Conservation (phyloP, 2,329 filamentous ascomycete genomes). For the Aspergillus fumigatus region DNA sequence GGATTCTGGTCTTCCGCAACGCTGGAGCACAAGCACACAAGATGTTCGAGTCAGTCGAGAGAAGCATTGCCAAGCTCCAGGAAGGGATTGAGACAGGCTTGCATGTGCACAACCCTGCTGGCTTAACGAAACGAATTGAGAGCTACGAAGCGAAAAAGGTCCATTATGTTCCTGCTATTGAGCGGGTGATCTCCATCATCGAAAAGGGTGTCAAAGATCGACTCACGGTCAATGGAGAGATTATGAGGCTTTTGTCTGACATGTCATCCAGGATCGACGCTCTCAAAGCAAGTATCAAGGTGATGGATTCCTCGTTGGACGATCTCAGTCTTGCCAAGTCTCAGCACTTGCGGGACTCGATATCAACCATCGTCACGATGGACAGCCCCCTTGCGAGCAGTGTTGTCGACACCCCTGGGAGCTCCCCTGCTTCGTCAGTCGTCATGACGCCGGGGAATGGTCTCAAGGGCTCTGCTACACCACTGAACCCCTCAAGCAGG, state of each 20-base stretch:
- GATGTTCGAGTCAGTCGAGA: conserved; percentile 92
- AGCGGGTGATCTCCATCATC: conserved; percentile 85
- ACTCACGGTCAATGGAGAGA: conserved; percentile 95
- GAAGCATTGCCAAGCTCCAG: conserved; percentile 75
- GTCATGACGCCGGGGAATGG: conserved; percentile 51
- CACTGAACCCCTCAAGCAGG: conserved; percentile 43
- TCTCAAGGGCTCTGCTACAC: conserved; percentile 45
- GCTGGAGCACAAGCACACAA: conserved; percentile 88
- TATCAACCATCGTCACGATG: conserved; percentile 85
- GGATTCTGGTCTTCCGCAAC: conserved; percentile 92
- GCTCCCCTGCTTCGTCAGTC: conserved; percentile 65
- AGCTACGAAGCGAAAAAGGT: conserved; percentile 92
- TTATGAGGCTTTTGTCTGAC: conserved; percentile 78
- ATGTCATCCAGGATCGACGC: conserved; percentile 77
- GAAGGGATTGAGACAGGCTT: conserved; percentile 72
- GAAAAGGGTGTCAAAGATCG: conserved; percentile 93
- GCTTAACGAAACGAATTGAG: conserved; percentile 77
- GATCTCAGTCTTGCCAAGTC: conserved; percentile 60
- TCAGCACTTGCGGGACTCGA: conserved; percentile 81
- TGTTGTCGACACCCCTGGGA: conserved; percentile 65
- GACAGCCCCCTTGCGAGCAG: conserved; percentile 70
- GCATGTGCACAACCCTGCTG: conserved; percentile 66
- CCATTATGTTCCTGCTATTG: conserved; percentile 90
- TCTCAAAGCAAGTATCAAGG: conserved; percentile 69
- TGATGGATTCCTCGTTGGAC: conserved; percentile 70